Conservation (phyloP, 1,284 basidiomycete species). For the Trichosporon inkin region DNA sequence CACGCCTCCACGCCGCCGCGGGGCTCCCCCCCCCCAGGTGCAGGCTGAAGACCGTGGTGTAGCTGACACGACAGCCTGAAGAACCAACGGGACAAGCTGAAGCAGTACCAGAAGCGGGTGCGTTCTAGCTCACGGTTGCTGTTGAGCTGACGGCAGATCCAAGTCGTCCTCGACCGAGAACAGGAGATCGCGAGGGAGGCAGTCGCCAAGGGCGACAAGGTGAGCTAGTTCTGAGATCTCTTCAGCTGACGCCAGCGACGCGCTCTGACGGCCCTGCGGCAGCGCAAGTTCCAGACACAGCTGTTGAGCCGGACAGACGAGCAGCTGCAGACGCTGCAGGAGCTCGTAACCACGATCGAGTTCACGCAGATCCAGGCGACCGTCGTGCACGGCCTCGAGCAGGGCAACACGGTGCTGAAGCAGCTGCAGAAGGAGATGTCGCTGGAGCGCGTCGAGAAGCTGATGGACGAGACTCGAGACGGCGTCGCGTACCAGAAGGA, state of each 20-base stretch:
- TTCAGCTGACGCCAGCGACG: conserved; percentile 48
- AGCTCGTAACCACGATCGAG: conserved; percentile 90
- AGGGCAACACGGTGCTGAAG: conserved; percentile 87
- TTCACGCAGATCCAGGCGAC: conserved; percentile 92
- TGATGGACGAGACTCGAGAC: conserved; percentile 87
- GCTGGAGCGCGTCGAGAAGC: conserved; percentile 83
- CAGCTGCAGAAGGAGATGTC: conserved; percentile 93
- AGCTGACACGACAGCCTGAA: conserved; percentile 63
- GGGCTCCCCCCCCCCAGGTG: neutral
- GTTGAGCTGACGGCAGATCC: conserved; percentile 59
- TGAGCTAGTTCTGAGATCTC: conserved; percentile 35
- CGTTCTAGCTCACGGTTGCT: conserved; percentile 23
- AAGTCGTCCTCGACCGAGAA: conserved; percentile 79
- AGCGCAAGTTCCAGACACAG: conserved; percentile 88
- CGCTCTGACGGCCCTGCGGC: conserved; percentile 77
- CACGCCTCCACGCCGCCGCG: neutral
- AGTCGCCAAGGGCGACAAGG: conserved; percentile 74
- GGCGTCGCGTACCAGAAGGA: conserved; percentile 92
- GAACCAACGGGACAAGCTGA: conserved; percentile 89
- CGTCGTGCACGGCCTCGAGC: conserved; percentile 84
- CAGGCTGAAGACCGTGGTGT: neutral
- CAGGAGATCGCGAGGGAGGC: conserved; percentile 82
- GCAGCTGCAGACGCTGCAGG: conserved; percentile 84
- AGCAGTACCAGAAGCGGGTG: conserved; percentile 91
- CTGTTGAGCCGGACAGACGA: conserved; percentile 81